Percentiles rank a stretch among this genome's conserved stretches.
These are phyloP conservation scores for Scutellaria barbata DNA, from an alignment of 257 asterid species.

Conservation along the genomic window DNA sequence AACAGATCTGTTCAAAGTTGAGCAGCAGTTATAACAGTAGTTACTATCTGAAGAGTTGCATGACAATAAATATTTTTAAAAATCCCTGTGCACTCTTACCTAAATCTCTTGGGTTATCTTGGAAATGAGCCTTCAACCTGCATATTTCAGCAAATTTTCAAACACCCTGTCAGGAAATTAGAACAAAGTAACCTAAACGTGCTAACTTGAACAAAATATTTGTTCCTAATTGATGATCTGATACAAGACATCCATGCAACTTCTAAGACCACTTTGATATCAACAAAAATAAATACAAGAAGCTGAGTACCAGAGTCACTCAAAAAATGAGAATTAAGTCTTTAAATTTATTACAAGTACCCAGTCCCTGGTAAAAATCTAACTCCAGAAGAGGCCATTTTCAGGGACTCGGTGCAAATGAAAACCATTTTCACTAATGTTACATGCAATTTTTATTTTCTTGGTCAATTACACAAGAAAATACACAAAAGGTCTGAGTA, in stretches of 20 bases:
- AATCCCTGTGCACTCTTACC: slow-evolving; percentile 51
- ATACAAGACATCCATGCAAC: neutral
- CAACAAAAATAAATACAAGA: neutral
- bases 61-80: neutral
- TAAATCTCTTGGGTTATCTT: slow-evolving; percentile 87
- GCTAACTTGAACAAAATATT: neutral
- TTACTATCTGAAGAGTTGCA: neutral
- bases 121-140: slow-evolving; percentile 95
- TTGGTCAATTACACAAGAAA: neutral
- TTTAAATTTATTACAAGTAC: too few species aligned
- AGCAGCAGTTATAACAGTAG: slow-evolving; percentile 24
- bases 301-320: neutral
- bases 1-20: slow-evolving; percentile 63
- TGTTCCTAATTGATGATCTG: neutral
- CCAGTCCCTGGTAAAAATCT: neutral
- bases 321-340: too few species aligned
- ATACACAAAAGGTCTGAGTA: neutral
- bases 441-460: neutral
- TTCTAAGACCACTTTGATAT: neutral
- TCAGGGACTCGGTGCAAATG: neutral
- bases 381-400: neutral
- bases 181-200: neutral
- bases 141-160: slow-evolving; percentile 22
- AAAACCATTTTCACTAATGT: slow-evolving; percentile 5
- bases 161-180: slow-evolving; percentile 20